Evolutionary conservation across 345 rosid species (phyloP), one percentile per base, ranked within the genome.

Genomic region (Isatis tinctoria): DNA sequence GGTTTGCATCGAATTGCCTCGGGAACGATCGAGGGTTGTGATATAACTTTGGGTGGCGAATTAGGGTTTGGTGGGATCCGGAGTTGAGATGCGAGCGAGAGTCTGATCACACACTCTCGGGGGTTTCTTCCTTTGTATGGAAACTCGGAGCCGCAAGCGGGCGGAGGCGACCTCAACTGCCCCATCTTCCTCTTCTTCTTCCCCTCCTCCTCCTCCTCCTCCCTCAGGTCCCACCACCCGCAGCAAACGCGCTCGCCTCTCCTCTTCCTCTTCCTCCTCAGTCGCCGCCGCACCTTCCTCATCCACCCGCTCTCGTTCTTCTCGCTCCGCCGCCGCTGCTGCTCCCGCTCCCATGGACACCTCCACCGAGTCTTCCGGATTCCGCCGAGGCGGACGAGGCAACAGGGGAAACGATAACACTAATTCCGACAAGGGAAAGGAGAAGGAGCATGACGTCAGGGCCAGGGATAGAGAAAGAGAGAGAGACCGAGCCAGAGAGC

Each of bases 91-190:
- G 91, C 85, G 60, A 43, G 60, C 27, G 39, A 43, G 51, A 37
- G 52, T 75, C 63, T 78, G 87, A 85, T 90, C 93, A 81, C 80
- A 81, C 61, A 73, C 74, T 56, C 81, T 82, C 81, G 84, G 86
- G 83, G 81, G 84, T 78, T 82, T 78, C 75, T 61, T 89, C 78
- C 89, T 51, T 89, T 96, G 99, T 96, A 96, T 92, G 99, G 99
- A 96, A 96, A 96, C 98, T 88, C 96, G 99, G 69, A 90, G 99
- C 95, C 97, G 99, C 85, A 96, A 96, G 93, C 91, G 99, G 96
- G 99, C 97, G 97, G 98, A 96, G 99, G 98, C 96, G 85, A 83
- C 98, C 95, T 96, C 97, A 87, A 69, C 97, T 82, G 92, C 97
- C 90, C 94, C 96, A 77, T 86, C 96, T 67, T 78, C 88, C 69